Percentiles rank a stretch among this genome's conserved stretches.
These are phyloP conservation scores for Yamadazyma akitaensis DNA, from an alignment of 805 yeast species.

Conservation along the genomic window DNA sequence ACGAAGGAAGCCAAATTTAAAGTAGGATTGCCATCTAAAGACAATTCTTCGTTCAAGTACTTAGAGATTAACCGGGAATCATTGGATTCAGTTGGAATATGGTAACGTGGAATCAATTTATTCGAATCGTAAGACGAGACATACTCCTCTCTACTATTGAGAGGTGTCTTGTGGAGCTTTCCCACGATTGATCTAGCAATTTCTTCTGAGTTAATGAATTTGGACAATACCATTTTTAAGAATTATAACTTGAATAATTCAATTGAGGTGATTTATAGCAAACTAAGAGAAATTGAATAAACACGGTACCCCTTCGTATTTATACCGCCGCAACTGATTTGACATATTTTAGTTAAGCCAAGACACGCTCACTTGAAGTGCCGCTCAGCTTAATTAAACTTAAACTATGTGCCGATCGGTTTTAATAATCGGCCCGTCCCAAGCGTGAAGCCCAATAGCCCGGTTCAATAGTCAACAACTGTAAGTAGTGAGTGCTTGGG, in stretches of 20 bases:
- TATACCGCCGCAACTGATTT: neutral
- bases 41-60: constrained; percentile 67
- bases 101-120: constrained; percentile 50
- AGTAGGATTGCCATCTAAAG: constrained; percentile 80
- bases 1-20: constrained; percentile 88
- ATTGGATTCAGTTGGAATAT: constrained; percentile 57
- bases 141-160: constrained; percentile 26
- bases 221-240: constrained; percentile 39
- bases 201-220: constrained; percentile 44
- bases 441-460: no score
- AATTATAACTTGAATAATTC: neutral
- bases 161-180: constrained; percentile 19
- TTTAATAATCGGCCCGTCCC: neutral
- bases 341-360: neutral
- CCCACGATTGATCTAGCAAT: constrained; percentile 35
- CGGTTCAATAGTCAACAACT: no score
- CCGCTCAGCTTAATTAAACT: neutral
- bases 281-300: neutral
- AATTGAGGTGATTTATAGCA: neutral
- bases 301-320: neutral
- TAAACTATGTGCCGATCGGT: neutral
- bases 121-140: constrained; percentile 30
- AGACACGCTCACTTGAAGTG: neutral
- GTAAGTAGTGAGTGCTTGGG: no score
- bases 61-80: constrained; percentile 53